Evolutionary conservation across 441 rosid species (phyloP).

Genomic region (Adansonia madagascariensis): DNA sequence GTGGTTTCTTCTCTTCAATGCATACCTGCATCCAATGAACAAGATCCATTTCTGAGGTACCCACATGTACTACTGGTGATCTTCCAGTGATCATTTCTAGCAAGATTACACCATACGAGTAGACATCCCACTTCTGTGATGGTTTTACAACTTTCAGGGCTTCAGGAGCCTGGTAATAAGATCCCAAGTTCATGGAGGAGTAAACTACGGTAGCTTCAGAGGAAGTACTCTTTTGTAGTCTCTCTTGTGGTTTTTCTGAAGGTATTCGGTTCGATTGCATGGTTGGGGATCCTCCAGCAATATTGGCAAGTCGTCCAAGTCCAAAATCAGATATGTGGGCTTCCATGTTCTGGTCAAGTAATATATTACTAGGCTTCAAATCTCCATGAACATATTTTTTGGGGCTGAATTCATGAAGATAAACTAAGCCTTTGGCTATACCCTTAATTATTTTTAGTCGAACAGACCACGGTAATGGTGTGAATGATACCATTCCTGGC

Average conservation of each 20-base stretch:
- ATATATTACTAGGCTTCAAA: slow-evolving; percentile 80
- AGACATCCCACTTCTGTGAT: slow-evolving; percentile 97
- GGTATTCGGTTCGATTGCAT: slow-evolving; percentile 66
- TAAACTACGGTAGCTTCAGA: slow-evolving; percentile 58
- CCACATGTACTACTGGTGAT: slow-evolving; percentile 59
- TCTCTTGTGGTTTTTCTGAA: slow-evolving; percentile 67
- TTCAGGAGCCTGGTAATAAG: slow-evolving; percentile 92
- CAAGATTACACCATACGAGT: slow-evolving; percentile 86
- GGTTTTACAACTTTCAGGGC: slow-evolving; percentile 85
- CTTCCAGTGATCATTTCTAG: slow-evolving; percentile 85
- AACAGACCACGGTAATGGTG: slow-evolving; percentile 74
- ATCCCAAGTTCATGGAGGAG: slow-evolving; percentile 57
- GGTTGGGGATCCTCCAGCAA: slow-evolving; percentile 86
- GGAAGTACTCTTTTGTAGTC: slow-evolving; percentile 61
- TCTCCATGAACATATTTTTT: slow-evolving; percentile 97
- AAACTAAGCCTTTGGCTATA: slow-evolving; percentile 75
- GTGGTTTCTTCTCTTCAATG: slow-evolving; percentile 91
- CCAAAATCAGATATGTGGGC: slow-evolving; percentile 90
- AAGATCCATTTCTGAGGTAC: slow-evolving; percentile 68
- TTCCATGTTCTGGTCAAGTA: slow-evolving; percentile 80
- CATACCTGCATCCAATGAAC: slow-evolving; percentile 85
- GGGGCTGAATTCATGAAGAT: slow-evolving; percentile 92
- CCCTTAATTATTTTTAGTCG: slow-evolving; percentile 78
- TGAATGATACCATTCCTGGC: slow-evolving; percentile 65
- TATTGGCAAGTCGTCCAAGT: slow-evolving; percentile 89